Base-by-base conservation (phyloP, 2,329 filamentous ascomycete species). In the Exophiala phaeomuriformis region DNA sequence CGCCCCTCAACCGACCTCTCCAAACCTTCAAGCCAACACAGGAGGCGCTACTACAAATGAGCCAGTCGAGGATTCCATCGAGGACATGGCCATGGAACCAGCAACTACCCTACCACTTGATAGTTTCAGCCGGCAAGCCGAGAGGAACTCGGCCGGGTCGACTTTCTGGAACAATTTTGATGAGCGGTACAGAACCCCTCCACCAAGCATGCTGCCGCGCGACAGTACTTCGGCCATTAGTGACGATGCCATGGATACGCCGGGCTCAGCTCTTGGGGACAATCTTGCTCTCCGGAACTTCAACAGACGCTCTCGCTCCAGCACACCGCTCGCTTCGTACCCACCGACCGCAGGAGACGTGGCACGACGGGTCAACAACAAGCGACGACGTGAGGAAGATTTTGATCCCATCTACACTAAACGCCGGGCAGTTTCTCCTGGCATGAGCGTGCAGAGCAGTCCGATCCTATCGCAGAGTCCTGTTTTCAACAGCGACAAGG, bases 391-490 rank as follows among this genome's bases (percentile, higher is more conserved):
- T 52, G 91, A 96, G 58, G 90, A 95, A 64, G 90, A 96, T 64
- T 85, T 95, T 53, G 90, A 97, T 66, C 85, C 88, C 1, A 87
- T 85, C 57, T 90, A 96, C 74, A 53, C 47, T 49, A 97, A 97
- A 71, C 81, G 91, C 10, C 82, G 91, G 41, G 91, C 91, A 28
- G 91, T 97, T 2, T 93, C 87, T 55, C 91, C 91, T 0, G 88
- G 90, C 10, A 84, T 96, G 77, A 95, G 89, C 67, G 85, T 86
- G 1, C 89, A 95, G 64, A 94, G 91, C 69, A 94, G 88, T 57
- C 91, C 91, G 1, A 78, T 95, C 35, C 80, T 91, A 53, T 75
- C 77, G 63, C 88, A 95, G 67, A 91, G 87, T 51, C 89, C 90
- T 1, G 79, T 86, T 60, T 83, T 91, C 66, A 60, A 55, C 12